These are phyloP conservation scores for Catharanthus roseus DNA, from an alignment of 257 asterid genomes.

Conservation along the genomic window DNA sequence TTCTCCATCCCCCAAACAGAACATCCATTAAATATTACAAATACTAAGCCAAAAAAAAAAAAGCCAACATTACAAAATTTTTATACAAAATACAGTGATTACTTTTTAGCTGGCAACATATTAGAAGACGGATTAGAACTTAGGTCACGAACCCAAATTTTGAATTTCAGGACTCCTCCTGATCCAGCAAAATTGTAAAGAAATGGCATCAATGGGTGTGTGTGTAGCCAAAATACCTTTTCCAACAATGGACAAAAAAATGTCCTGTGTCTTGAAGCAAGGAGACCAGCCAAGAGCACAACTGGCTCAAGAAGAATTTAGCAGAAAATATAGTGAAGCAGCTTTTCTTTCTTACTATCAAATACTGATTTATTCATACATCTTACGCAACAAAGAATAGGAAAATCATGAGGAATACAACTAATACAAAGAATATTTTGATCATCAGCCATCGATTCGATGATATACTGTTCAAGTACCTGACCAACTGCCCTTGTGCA, in stretches of 20 bases:
- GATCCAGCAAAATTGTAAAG: constrained; percentile 2
- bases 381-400: constrained; percentile 58
- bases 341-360: constrained; percentile 16
- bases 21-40: too few species aligned
- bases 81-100: neutral
- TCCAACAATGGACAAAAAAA: neutral
- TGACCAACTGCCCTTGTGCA: constrained; percentile 63
- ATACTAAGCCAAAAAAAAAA: too few species aligned
- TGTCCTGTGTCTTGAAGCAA: constrained; percentile 1
- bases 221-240: neutral
- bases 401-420: constrained; percentile 56
- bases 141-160: neutral
- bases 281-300: neutral
- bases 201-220: neutral
- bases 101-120: neutral
- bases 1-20: too few species aligned
- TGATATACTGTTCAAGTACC: constrained; percentile 59
- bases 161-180: neutral
- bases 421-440: constrained; percentile 61
- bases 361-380: neutral
- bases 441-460: constrained; percentile 84
- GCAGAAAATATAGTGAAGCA: neutral
- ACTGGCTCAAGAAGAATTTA: constrained; percentile 7
- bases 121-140: neutral
- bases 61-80: too few species aligned